Conservation (phyloP, 768 basidiomycete species). For the Lentinula detonsa region DNA sequence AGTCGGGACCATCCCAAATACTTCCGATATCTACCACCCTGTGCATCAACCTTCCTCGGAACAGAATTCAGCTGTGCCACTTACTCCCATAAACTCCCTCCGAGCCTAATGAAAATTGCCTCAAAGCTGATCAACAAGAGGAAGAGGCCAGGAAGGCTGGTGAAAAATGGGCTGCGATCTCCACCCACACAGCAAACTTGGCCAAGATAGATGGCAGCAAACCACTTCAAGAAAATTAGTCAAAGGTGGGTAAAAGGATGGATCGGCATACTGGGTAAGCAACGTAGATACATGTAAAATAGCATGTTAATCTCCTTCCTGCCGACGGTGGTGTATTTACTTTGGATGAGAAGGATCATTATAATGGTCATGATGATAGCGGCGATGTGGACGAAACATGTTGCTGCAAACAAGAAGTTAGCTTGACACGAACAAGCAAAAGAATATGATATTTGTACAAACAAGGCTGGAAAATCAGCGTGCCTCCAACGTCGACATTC, state of each 20-base stretch:
- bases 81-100: too few relatives aligned
- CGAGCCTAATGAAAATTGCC: too few relatives aligned
- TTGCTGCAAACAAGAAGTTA: constrained; percentile 46
- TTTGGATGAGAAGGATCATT: constrained; percentile 96
- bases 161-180: too few relatives aligned
- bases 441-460: constrained; percentile 26
- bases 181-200: too few relatives aligned
- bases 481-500: constrained; percentile 90
- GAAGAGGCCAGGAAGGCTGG: too few relatives aligned
- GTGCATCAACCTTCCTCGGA: too few relatives aligned
- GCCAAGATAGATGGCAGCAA: constrained; percentile 83
- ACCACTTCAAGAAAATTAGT: constrained; percentile 63
- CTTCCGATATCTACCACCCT: too few relatives aligned
- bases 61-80: too few relatives aligned
- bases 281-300: constrained; percentile 88
- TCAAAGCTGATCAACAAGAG: too few relatives aligned
- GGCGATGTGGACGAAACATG: constrained; percentile 95
- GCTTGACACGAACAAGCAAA: not conserved
- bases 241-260: not conserved
- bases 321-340: constrained; percentile 98
- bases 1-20: too few relatives aligned
- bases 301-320: constrained; percentile 97
- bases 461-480: constrained; percentile 98
- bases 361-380: constrained; percentile 96
- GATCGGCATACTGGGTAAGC: constrained; percentile 69